These are phyloP conservation scores for Claviceps citrina DNA, from an alignment of 2,329 filamentous ascomycete genomes.

Conservation along the genomic window DNA sequence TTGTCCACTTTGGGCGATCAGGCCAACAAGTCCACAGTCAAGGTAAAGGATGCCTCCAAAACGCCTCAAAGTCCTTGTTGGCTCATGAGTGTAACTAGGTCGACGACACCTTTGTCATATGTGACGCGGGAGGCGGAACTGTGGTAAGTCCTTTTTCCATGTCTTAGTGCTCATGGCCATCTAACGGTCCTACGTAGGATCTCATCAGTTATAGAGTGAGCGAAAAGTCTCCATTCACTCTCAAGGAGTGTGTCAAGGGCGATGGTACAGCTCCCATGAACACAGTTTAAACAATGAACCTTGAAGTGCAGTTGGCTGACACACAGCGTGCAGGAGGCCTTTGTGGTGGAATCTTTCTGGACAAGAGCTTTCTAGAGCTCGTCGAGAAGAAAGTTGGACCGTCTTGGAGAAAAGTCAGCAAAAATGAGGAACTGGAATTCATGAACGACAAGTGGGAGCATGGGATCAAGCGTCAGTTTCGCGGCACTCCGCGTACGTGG, in stretches of 20 bases:
- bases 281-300: accelerated
- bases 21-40: conserved; percentile 9
- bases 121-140: conserved; percentile 23
- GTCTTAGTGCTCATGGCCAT: background rate
- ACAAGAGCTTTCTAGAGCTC: conserved; percentile 19
- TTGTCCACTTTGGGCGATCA: conserved; percentile 21
- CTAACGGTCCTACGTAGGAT: conserved; percentile 15
- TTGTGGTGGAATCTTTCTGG: conserved; percentile 25
- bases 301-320: background rate
- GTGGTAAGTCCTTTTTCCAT: conserved; percentile 13
- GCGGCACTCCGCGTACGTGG: conserved; percentile 8
- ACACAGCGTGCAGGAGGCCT: conserved; percentile 16
- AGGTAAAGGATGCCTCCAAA: conserved; percentile 5
- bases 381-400: conserved; percentile 13
- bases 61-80: background rate
- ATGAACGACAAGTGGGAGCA: conserved; percentile 17
- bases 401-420: background rate
- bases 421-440: conserved; percentile 6
- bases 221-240: conserved; percentile 9
- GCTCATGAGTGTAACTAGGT: conserved; percentile 1
- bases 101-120: conserved; percentile 16
- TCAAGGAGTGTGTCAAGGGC: conserved; percentile 24
- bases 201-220: conserved; percentile 24
- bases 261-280: conserved; percentile 14
- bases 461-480: conserved; percentile 15